Conservation (phyloP, 2,329 filamentous ascomycete genomes). For the Diaporthe citri region DNA sequence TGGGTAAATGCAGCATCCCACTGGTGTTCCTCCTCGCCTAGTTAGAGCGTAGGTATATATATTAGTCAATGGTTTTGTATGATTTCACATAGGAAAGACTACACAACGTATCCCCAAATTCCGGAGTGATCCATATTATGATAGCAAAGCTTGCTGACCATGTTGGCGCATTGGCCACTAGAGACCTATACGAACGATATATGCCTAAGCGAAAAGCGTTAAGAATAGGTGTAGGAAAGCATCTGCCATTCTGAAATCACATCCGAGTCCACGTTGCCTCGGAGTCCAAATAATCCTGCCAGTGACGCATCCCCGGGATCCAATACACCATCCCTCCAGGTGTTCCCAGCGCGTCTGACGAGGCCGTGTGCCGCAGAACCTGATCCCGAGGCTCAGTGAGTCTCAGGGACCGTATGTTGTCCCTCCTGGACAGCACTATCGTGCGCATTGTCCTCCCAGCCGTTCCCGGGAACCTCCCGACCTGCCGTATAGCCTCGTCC, state of each 20-base stretch:
- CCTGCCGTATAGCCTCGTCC: slow-evolving; percentile 2
- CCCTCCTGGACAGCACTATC: not conserved
- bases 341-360: not conserved
- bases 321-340: not conserved
- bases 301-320: slow-evolving; percentile 6
- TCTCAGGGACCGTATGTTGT: not conserved
- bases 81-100: not conserved
- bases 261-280: not conserved
- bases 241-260: not conserved
- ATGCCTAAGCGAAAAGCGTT: not conserved
- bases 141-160: not conserved
- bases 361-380: not conserved
- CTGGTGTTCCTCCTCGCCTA: not conserved
- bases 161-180: not conserved
- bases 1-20: too few species aligned
- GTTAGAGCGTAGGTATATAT: not conserved
- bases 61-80: not conserved
- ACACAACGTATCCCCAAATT: not conserved
- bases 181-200: not conserved
- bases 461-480: not conserved
- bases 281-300: not conserved
- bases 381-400: not conserved
- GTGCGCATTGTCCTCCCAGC: not conserved
- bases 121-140: not conserved
- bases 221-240: not conserved